These are phyloP conservation scores for Diplodia intermedia DNA, from an alignment of 2,329 filamentous ascomycete genomes.

Conservation along the genomic window DNA sequence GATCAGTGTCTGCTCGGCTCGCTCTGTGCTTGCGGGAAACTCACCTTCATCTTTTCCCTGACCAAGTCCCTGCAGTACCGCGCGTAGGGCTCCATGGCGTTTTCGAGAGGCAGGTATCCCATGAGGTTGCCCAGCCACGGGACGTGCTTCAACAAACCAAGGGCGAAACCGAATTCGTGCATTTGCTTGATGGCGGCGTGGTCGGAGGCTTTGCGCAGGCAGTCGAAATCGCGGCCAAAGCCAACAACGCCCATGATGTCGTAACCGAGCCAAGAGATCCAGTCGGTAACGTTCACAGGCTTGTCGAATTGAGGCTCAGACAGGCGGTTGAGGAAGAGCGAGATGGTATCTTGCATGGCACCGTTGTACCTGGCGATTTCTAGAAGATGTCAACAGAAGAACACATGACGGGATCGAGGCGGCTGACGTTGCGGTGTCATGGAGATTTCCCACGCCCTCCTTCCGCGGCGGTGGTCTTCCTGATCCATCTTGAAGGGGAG, in stretches of 20 bases:
- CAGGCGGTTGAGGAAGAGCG: conserved; percentile 12
- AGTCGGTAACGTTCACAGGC: conserved; percentile 14
- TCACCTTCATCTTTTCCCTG: conserved; percentile 9
- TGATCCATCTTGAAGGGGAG: conserved; percentile 39
- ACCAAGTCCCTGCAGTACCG: conserved; percentile 27
- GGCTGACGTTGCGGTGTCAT: conserved; percentile 40
- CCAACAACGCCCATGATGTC: conserved; percentile 61
- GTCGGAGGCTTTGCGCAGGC: conserved; percentile 51
- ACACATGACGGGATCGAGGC: neutral
- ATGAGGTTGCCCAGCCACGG: conserved; percentile 25
- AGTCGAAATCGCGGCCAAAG: conserved; percentile 54
- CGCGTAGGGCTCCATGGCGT: conserved; percentile 33
- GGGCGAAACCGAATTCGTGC: conserved; percentile 36
- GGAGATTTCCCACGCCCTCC: conserved; percentile 46
- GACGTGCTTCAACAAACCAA: conserved; percentile 16
- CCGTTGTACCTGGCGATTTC: conserved; percentile 14
- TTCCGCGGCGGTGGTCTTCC: conserved; percentile 41
- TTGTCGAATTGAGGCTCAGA: neutral
- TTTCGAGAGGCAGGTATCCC: conserved; percentile 2
- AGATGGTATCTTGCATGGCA: neutral
- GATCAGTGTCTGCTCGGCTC: neutral
- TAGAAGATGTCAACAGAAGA: neutral
- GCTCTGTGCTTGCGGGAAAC: neutral
- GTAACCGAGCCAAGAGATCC: conserved; percentile 53
- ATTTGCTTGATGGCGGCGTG: conserved; percentile 53